Percentiles rank a stretch among this genome's conserved stretches.
Conservation (phyloP, 345 rosid genomes). For the Gossypium raimondii region DNA sequence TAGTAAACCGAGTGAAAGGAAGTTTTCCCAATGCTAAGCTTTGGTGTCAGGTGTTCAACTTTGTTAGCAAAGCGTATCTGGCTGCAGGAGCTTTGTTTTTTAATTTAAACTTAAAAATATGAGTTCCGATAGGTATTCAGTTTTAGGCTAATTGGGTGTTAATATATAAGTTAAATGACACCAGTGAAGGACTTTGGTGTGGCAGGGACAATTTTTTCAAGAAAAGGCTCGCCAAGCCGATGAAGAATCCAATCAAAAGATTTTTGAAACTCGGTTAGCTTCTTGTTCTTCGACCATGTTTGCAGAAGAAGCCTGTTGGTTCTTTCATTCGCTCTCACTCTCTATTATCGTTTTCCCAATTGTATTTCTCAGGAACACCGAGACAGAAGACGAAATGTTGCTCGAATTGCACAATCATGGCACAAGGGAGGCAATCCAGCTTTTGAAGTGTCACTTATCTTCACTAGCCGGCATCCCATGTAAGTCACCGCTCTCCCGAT, state of each 20-base stretch:
- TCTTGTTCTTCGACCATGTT: not conserved
- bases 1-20: no score
- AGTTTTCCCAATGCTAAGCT: no score
- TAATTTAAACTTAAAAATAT: no score
- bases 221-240: conserved; percentile 50
- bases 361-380: conserved; percentile 23
- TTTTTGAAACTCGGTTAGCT: conserved; percentile 46
- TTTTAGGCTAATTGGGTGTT: no score
- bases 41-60: no score
- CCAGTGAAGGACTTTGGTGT: conserved; percentile 15
- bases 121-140: no score
- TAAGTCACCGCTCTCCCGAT: conserved; percentile 22
- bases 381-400: conserved; percentile 24
- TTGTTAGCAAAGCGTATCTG: no score
- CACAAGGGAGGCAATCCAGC: conserved; percentile 40
- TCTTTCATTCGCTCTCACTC: not conserved
- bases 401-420: conserved; percentile 39
- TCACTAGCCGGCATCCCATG: conserved; percentile 49
- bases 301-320: not conserved
- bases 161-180: not conserved
- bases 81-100: no score
- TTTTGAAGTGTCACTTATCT: conserved; percentile 45
- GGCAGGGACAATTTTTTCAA: conserved; percentile 49
- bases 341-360: not conserved
- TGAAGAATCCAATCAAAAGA: conserved; percentile 47